A percentile compares a stretch with the other conserved stretches of the same genome.
These are phyloP conservation scores for Ochetophila trinervis DNA, from an alignment of 306 rosid genomes.

Conservation along the genomic window DNA sequence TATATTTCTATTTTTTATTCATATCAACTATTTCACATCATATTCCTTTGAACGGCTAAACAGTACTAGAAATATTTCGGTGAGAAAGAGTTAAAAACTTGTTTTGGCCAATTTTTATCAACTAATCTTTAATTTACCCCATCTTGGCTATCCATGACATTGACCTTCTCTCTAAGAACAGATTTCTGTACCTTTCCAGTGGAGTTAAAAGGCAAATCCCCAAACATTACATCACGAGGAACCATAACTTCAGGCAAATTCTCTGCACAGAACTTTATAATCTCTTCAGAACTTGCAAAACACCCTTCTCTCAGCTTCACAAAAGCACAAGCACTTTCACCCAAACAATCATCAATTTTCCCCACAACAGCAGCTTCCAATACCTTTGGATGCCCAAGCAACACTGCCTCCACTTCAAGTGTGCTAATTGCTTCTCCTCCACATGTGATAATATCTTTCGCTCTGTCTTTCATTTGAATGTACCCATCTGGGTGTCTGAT, in stretches of 20 bases:
- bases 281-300: conserved; percentile 33
- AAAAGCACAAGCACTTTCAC: conserved; percentile 45
- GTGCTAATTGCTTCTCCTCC: conserved; percentile 53
- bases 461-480: conserved; percentile 73
- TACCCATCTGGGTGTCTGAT: conserved; percentile 45
- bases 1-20: too few relatives aligned
- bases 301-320: conserved; percentile 57
- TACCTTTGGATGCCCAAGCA: conserved; percentile 63
- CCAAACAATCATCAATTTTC: conserved; percentile 29
- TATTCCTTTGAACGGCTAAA: too few relatives aligned
- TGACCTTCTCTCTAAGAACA: conserved; percentile 48
- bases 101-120: too few relatives aligned
- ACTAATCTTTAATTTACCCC: neutral
- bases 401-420: conserved; percentile 66
- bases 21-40: too few relatives aligned
- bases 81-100: too few relatives aligned
- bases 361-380: conserved; percentile 76
- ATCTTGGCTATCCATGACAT: neutral
- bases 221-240: conserved; percentile 58
- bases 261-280: conserved; percentile 51
- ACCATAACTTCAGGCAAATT: conserved; percentile 59
- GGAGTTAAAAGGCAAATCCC: conserved; percentile 71
- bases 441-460: conserved; percentile 42
- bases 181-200: conserved; percentile 83
- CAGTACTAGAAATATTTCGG: too few relatives aligned